These are phyloP conservation scores for Tetrapisispora fleetii DNA, from an alignment of 805 yeast genomes.

Conservation along the genomic window DNA sequence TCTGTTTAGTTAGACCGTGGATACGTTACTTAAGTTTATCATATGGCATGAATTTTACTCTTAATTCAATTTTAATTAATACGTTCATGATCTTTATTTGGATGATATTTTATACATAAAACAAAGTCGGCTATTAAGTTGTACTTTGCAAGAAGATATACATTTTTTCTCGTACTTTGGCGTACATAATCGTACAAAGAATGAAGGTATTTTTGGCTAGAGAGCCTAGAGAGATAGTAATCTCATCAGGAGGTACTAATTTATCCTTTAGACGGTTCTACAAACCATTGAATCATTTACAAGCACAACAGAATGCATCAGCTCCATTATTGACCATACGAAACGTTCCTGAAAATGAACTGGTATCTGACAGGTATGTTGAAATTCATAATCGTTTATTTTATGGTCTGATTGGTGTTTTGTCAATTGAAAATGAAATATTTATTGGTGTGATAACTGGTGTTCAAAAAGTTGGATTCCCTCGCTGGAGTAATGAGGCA, in stretches of 20 bases:
- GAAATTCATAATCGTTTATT: constrained; percentile 32
- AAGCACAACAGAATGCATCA: constrained; percentile 13
- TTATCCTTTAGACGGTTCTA: constrained; percentile 42
- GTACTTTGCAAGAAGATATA: too few relatives aligned
- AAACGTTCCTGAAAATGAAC: constrained; percentile 35
- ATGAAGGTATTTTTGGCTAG: constrained; percentile 59
- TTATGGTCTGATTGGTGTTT: constrained; percentile 54
- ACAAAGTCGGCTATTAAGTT: too few relatives aligned
- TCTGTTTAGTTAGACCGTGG: too few relatives aligned
- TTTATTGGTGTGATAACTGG: constrained; percentile 52
- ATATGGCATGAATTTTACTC: too few relatives aligned
- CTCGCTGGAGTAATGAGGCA: constrained; percentile 30
- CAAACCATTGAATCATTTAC: constrained; percentile 14
- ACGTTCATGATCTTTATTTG: too few relatives aligned
- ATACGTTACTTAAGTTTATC: too few relatives aligned
- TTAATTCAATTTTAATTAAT: too few relatives aligned
- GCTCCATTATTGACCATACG: constrained; percentile 29
- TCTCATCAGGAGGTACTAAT: constrained; percentile 49
- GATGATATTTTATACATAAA: too few relatives aligned
- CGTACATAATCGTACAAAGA: neutral
- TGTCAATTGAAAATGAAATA: constrained; percentile 42
- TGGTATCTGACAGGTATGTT: constrained; percentile 31
- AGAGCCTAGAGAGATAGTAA: constrained; percentile 58
- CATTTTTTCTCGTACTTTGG: too few relatives aligned
- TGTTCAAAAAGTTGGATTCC: constrained; percentile 46